A percentile compares a stretch with the other conserved stretches of the same genome.
These are phyloP conservation scores for Lathyrus aphaca DNA, from an alignment of 306 rosid species.

Conservation along the genomic window DNA sequence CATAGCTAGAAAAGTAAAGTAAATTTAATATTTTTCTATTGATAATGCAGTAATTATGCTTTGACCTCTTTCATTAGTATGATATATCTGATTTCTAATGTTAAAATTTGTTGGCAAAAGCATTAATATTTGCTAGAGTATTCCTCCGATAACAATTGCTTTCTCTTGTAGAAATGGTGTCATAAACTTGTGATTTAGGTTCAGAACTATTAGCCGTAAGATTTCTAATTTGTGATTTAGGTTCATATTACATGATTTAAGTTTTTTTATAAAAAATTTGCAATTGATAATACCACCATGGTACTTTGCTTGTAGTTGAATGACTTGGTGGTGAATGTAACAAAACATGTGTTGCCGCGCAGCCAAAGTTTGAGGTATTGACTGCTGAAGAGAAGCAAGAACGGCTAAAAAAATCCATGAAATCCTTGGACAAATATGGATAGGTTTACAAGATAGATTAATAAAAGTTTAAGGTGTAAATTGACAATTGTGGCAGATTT, in stretches of 20 bases:
- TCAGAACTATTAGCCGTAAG: not conserved
- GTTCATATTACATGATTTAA: not conserved
- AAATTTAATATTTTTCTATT: too few relatives aligned
- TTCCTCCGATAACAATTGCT: too few relatives aligned
- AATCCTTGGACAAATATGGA: conserved; percentile 69
- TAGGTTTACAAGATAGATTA: conserved; percentile 79
- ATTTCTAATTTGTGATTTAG: conserved; percentile 4
- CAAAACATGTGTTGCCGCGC: conserved; percentile 49
- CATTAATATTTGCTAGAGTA: too few relatives aligned
- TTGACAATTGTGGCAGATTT: conserved; percentile 12
- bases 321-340: conserved; percentile 54
- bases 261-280: not conserved
- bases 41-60: too few relatives aligned
- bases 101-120: too few relatives aligned
- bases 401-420: conserved; percentile 48
- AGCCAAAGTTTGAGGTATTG: conserved; percentile 55
- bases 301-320: conserved; percentile 38
- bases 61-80: too few relatives aligned
- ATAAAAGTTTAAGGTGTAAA: conserved; percentile 27
- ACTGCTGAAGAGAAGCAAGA: conserved; percentile 42
- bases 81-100: too few relatives aligned
- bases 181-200: too few relatives aligned
- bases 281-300: conserved; percentile 18
- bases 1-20: too few relatives aligned
- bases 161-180: too few relatives aligned